A percentile compares a stretch with the other conserved stretches of the same genome.
phyloP scores from a whole-genome alignment of 1,284 basidiomycete genomes.

The Ceratobasidium sp. region DNA sequence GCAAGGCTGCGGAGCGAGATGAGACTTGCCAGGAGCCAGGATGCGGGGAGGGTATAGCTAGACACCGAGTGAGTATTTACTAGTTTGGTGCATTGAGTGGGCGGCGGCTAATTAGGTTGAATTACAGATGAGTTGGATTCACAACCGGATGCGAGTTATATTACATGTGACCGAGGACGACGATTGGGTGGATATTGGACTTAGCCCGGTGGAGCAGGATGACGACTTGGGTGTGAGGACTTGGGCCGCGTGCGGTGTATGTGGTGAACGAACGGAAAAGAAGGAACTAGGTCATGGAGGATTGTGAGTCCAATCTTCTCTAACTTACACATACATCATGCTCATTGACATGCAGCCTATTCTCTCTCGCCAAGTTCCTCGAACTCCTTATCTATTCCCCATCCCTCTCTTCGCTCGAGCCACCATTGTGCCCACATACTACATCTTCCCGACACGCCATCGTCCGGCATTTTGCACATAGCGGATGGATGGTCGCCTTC shows the following conservation, averaged over 20 bases:
- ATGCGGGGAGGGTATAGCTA: conserved; percentile 26
- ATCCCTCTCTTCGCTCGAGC: conserved; percentile 59
- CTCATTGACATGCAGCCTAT: conserved; percentile 55
- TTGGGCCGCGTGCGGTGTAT: conserved; percentile 71
- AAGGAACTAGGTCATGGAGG: conserved; percentile 67
- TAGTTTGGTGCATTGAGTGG: neutral
- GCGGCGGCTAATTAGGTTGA: neutral
- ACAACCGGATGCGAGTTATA: conserved; percentile 22
- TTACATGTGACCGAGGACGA: conserved; percentile 35
- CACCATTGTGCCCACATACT: conserved; percentile 69
- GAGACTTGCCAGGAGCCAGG: conserved; percentile 60
- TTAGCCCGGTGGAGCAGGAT: conserved; percentile 37
- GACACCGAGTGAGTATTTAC: conserved; percentile 32
- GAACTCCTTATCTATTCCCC: conserved; percentile 75
- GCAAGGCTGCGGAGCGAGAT: conserved; percentile 52
- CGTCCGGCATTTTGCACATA: conserved; percentile 65
- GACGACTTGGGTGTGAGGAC: conserved; percentile 58
- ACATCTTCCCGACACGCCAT: conserved; percentile 60
- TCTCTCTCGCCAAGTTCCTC: conserved; percentile 76
- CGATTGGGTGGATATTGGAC: conserved; percentile 37
- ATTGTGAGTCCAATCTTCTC: conserved; percentile 62
- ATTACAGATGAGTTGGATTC: conserved; percentile 40
- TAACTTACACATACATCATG: conserved; percentile 20
- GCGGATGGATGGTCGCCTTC: conserved; percentile 62
- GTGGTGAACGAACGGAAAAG: conserved; percentile 61